phyloP scores from a whole-genome alignment of 164 flowering plant genomes.

The Macadamia tetraphylla region DNA sequence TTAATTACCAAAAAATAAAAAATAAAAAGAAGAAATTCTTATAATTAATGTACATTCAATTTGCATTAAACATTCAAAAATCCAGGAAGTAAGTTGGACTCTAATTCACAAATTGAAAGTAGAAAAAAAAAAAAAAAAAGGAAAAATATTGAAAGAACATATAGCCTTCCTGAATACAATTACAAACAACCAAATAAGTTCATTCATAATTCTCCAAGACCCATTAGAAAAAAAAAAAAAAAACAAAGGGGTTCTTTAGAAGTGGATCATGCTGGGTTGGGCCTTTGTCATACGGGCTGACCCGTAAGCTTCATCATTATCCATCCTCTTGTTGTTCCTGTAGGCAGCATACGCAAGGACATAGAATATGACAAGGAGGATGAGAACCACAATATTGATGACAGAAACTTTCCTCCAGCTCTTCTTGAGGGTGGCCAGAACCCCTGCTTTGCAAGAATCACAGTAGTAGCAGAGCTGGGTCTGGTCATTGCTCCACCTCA shows the following conservation, averaged over 20 bases:
- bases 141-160: not conserved
- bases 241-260: conserved; percentile 19
- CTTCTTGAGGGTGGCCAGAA: conserved; percentile 71
- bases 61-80: no score
- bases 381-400: conserved; percentile 64
- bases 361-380: conserved; percentile 68
- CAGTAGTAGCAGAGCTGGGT: conserved; percentile 62
- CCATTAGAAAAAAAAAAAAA: no score
- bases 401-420: conserved; percentile 95
- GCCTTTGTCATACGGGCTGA: conserved; percentile 75
- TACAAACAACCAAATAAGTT: not conserved
- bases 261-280: conserved; percentile 57
- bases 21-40: no score
- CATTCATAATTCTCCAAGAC: conserved; percentile 8
- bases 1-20: no score
- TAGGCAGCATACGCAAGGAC: conserved; percentile 70
- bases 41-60: no score
- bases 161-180: no score
- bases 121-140: not conserved
- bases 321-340: conserved; percentile 58
- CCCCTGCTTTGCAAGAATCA: conserved; percentile 90
- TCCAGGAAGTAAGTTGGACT: no score
- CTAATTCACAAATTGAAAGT: no score
- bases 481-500: conserved; percentile 75
- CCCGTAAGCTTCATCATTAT: conserved; percentile 78